Evolutionary conservation across 179 eudicot genomes (phyloP), one percentile per base, ranked within the genome.

Genomic region (Pouteria campechiana): DNA sequence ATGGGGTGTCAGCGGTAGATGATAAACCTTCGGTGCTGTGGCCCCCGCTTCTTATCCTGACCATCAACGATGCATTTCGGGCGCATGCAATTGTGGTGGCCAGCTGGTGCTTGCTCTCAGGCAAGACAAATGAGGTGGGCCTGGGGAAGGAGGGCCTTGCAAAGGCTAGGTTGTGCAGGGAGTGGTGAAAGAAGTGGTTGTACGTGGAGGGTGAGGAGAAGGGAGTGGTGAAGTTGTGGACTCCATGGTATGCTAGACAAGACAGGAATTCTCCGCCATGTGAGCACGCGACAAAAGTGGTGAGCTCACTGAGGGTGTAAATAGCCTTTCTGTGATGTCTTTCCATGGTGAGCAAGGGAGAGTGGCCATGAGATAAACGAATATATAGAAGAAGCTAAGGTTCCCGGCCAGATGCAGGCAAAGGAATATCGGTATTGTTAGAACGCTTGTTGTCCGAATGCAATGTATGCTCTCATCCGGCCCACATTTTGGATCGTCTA

Each of bases 1-100:
- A 72, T 7, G 65, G 56, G 17, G 45, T 21, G 10, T 20, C 4
- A 22, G 45, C 27, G 17, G 16, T 29, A 32, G 36, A 65, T 7
- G 72, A 65, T 0, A 54, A 46, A 25, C 62, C 72, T 36, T 65
- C 72, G 8, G 54, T 54, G 50, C 52, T 44, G 11, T 65, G 71
- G 23, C 61, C 66, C 1, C 72, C 72, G 14, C 72, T 39, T 22
- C 54, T 20, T 20, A 54, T 41, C 23, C 62, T 19, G 5, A 53
- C 30, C 25, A 44, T 39, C 7, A 42, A 18, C 0, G 11, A 50
- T 0, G 10, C 24, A 6, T 31, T 31, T 22, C 44, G 58, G 32
- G 45, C 31, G 32, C 74, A 68, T 1, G 45, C 17, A 0, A 62
- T 39, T 7, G 21, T 31, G 35, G 14, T 19, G 6, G 32, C 37